phyloP scores from a whole-genome alignment of 805 yeast species.

The Suhomyces tanzawaensis region DNA sequence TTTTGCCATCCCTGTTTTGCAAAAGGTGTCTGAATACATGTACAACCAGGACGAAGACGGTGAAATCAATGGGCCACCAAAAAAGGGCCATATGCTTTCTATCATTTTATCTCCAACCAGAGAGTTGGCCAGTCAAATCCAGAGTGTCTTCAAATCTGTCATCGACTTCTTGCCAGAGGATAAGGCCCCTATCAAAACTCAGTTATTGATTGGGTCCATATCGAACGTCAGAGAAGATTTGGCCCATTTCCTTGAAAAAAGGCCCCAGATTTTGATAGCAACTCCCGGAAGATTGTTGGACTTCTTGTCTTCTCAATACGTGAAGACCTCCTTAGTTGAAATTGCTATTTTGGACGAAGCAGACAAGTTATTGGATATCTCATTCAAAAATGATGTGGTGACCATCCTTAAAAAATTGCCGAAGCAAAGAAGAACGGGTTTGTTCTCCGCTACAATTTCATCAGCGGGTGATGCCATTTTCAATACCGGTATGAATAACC shows the following conservation, averaged over 20 bases:
- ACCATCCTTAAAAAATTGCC: slow-evolving; percentile 70
- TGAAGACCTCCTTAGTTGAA: slow-evolving; percentile 64
- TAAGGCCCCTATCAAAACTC: slow-evolving; percentile 46
- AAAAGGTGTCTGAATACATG: slow-evolving; percentile 48
- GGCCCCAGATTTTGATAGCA: slow-evolving; percentile 79
- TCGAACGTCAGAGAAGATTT: slow-evolving; percentile 70
- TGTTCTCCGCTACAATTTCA: slow-evolving; percentile 89
- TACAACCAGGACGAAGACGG: slow-evolving; percentile 21
- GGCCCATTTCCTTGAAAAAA: slow-evolving; percentile 47
- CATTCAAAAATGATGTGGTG: slow-evolving; percentile 68
- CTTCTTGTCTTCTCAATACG: slow-evolving; percentile 56
- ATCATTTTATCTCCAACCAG: slow-evolving; percentile 74
- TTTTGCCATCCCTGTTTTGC: slow-evolving; percentile 77
- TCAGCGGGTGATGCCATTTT: slow-evolving; percentile 78
- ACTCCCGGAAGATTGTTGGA: slow-evolving; percentile 91
- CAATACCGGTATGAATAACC: slow-evolving; percentile 89
- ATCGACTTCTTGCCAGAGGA: slow-evolving; percentile 57
- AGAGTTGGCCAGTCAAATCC: slow-evolving; percentile 69
- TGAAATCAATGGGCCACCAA: slow-evolving; percentile 30
- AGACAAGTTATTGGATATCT: slow-evolving; percentile 77
- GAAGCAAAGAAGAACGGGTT: slow-evolving; percentile 88
- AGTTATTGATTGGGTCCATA: slow-evolving; percentile 63
- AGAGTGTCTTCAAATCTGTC: slow-evolving; percentile 59
- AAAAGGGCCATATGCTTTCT: slow-evolving; percentile 67
- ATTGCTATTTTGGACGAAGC: slow-evolving; percentile 88